Evolutionary conservation across 2,329 filamentous ascomycete genomes (phyloP).

Genomic region (Fusarium caatingaense): DNA sequence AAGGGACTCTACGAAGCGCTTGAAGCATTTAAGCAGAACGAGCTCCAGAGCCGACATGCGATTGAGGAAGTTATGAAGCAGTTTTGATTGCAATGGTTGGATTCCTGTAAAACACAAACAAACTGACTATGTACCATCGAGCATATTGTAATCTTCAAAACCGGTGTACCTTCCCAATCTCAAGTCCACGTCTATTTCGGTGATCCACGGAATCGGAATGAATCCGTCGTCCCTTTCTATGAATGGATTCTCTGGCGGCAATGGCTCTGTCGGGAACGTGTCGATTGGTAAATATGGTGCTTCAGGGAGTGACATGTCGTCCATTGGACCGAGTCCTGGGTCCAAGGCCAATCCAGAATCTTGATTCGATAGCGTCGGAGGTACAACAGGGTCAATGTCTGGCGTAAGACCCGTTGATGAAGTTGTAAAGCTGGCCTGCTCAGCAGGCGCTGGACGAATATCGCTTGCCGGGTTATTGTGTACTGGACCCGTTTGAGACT

Average conservation of each 20-base stretch:
- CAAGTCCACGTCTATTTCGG: neutral
- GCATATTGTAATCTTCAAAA: no score
- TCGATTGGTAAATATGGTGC: no score
- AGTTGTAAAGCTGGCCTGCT: neutral
- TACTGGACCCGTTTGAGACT: neutral
- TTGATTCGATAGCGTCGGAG: neutral
- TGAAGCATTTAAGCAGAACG: neutral
- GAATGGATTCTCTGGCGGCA: no score
- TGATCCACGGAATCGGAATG: neutral
- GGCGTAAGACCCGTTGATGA: neutral
- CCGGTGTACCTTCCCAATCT: neutral
- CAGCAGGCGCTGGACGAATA: neutral
- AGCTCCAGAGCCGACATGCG: neutral
- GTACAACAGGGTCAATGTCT: neutral
- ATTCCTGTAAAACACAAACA: no score
- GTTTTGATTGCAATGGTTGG: neutral
- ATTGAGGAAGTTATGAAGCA: conserved; percentile 1
- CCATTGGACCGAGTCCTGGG: neutral
- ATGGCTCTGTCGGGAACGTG: neutral
- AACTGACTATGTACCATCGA: no score
- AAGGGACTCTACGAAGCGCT: conserved; percentile 1
- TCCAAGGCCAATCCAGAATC: neutral
- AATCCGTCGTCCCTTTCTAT: no score
- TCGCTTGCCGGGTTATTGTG: neutral
- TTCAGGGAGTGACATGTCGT: rapidly evolving